These are phyloP conservation scores for Amanita jacksonii DNA, from an alignment of 768 basidiomycete species.

Conservation along the genomic window DNA sequence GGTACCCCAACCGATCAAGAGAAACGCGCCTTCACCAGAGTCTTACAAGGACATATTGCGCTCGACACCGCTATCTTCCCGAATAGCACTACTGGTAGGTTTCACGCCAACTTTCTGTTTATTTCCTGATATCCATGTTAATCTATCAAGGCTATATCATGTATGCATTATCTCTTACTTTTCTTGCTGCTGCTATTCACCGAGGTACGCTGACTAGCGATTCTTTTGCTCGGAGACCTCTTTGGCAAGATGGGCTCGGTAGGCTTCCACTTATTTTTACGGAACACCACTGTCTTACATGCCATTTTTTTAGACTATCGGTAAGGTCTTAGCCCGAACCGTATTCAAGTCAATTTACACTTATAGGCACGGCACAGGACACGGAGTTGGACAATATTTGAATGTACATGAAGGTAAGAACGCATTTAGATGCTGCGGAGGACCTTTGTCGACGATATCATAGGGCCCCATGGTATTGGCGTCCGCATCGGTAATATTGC, in stretches of 20 bases:
- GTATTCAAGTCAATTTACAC: slow-evolving; percentile 3
- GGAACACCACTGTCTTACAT: slow-evolving; percentile 4
- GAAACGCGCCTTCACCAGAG: slow-evolving; percentile 83
- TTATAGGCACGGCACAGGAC: slow-evolving; percentile 80
- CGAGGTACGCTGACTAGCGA: slow-evolving; percentile 54
- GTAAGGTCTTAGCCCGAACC: slow-evolving; percentile 19
- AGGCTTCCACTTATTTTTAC: slow-evolving; percentile 15
- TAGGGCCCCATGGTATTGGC: slow-evolving; percentile 56
- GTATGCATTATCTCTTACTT: slow-evolving; percentile 23
- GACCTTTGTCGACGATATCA: neutral
- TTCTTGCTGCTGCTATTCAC: neutral
- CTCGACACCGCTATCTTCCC: slow-evolving; percentile 85
- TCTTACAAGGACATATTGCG: slow-evolving; percentile 85
- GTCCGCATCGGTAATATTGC: slow-evolving; percentile 34
- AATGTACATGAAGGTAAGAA: slow-evolving; percentile 81
- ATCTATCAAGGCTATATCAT: slow-evolving; percentile 38
- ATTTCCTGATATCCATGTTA: neutral
- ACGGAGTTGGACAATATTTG: slow-evolving; percentile 90
- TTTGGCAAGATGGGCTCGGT: slow-evolving; percentile 90
- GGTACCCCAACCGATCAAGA: slow-evolving; percentile 77
- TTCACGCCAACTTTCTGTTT: slow-evolving; percentile 16
- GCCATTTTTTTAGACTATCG: slow-evolving; percentile 40
- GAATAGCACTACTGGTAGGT: slow-evolving; percentile 60
- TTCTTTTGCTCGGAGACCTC: slow-evolving; percentile 62
- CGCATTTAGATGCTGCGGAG: neutral